Conservation (phyloP, 2,329 filamentous ascomycete genomes). For the Aspergillus sp. region DNA sequence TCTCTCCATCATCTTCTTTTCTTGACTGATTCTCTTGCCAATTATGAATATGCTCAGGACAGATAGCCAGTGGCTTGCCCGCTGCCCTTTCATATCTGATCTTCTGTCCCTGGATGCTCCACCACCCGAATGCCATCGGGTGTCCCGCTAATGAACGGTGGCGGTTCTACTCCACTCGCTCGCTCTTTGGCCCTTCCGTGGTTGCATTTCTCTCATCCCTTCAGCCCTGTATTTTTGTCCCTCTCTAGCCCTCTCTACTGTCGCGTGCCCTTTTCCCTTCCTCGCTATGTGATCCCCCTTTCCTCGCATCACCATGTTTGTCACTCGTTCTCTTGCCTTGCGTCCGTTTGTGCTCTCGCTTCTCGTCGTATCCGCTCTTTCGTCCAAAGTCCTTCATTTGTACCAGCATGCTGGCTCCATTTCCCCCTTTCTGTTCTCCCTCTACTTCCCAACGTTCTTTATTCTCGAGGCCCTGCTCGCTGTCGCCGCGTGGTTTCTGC, state of each 20-base stretch:
- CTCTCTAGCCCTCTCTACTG: neutral
- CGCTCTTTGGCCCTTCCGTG: too few relatives aligned
- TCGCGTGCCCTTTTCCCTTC: constrained; percentile 6
- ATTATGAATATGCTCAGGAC: too few relatives aligned
- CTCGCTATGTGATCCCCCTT: neutral
- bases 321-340: constrained; percentile 12
- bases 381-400: constrained; percentile 20
- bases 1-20: too few relatives aligned
- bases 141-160: too few relatives aligned
- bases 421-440: constrained; percentile 10
- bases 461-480: constrained; percentile 17
- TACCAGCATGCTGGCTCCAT: constrained; percentile 17
- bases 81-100: too few relatives aligned
- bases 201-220: too few relatives aligned
- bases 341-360: constrained; percentile 19
- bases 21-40: too few relatives aligned
- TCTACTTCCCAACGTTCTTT: constrained; percentile 25
- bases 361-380: constrained; percentile 15
- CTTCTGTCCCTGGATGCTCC: too few relatives aligned
- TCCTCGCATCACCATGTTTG: constrained; percentile 13
- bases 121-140: too few relatives aligned
- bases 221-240: too few relatives aligned
- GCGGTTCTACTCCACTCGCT: too few relatives aligned
- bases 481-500: constrained; percentile 11
- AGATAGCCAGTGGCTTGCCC: too few relatives aligned